Conservation (phyloP, 768 basidiomycete species). For the Termitomyces bulborhizus region DNA sequence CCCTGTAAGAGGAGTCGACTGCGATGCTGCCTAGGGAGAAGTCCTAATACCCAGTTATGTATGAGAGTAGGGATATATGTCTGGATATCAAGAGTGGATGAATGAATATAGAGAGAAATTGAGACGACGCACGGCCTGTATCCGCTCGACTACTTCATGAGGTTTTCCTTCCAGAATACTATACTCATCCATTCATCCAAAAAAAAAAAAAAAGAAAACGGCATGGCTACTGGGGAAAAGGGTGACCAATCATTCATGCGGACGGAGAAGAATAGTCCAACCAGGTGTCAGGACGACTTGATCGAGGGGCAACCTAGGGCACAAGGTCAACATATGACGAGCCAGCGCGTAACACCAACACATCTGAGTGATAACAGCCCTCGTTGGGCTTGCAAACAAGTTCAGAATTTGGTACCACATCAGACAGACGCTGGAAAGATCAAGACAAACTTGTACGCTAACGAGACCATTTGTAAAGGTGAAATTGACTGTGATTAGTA, state of each 20-base stretch:
- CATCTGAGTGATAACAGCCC: constrained; percentile 57
- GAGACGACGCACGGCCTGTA: constrained; percentile 31
- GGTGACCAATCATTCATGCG: not conserved
- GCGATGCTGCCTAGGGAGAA: not conserved
- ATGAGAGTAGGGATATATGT: constrained; percentile 69
- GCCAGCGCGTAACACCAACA: constrained; percentile 13
- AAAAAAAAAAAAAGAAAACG: too few relatives aligned
- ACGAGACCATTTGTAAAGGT: too few relatives aligned
- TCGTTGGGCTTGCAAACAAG: constrained; percentile 54
- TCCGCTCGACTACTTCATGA: constrained; percentile 38
- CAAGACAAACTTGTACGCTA: too few relatives aligned
- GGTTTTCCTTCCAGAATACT: constrained; percentile 74
- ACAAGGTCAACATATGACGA: not conserved
- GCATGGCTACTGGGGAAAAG: constrained; percentile 30
- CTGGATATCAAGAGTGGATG: constrained; percentile 23
- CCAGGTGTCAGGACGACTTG: constrained; percentile 75
- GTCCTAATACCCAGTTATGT: constrained; percentile 59
- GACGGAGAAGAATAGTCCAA: constrained; percentile 16
- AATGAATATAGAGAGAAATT: too few relatives aligned
- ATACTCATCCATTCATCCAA: constrained; percentile 52
- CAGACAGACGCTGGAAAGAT: too few relatives aligned
- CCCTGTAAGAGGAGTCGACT: constrained; percentile 30
- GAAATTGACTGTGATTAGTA: too few relatives aligned
- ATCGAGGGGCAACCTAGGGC: constrained; percentile 71
- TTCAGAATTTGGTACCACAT: constrained; percentile 76